Evolutionary conservation across 495 filamentous ascomycete genomes (phyloP).

Genomic region (Cercophora samala): DNA sequence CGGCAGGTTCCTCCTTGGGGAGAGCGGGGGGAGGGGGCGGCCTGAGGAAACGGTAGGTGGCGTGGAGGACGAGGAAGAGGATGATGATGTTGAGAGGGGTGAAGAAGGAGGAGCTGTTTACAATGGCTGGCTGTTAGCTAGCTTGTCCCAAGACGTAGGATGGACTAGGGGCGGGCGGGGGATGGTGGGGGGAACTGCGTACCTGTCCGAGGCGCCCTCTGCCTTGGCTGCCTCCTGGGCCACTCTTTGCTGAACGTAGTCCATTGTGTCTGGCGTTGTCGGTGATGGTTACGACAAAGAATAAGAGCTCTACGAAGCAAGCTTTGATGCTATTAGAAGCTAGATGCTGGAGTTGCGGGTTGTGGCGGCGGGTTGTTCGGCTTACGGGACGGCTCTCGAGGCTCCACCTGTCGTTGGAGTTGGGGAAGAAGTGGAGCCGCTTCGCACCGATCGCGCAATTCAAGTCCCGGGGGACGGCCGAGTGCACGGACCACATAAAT

Average conservation of each 20-base stretch:
- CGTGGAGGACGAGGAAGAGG: slow-evolving; percentile 62
- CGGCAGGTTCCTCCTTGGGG: slow-evolving; percentile 65
- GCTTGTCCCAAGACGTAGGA: slow-evolving; percentile 9
- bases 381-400: neutral
- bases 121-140: slow-evolving; percentile 23
- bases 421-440: neutral
- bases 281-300: neutral
- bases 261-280: slow-evolving; percentile 37
- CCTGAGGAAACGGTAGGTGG: slow-evolving; percentile 62
- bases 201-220: slow-evolving; percentile 18
- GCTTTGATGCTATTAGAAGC: slow-evolving; percentile 2
- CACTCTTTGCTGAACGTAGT: slow-evolving; percentile 56
- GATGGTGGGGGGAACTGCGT: slow-evolving; percentile 18
- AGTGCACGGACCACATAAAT: neutral
- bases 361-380: neutral
- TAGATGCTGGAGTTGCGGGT: neutral
- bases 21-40: slow-evolving; percentile 53
- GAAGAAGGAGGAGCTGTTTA: slow-evolving; percentile 53
- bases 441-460: neutral
- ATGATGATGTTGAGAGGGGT: slow-evolving; percentile 80
- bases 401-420: neutral
- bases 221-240: slow-evolving; percentile 44
- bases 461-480: neutral
- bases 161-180: slow-evolving; percentile 21
- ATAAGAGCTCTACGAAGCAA: neutral